phyloP scores from a whole-genome alignment of 2,329 filamentous ascomycete genomes.

The Aspergillus vadensis region DNA sequence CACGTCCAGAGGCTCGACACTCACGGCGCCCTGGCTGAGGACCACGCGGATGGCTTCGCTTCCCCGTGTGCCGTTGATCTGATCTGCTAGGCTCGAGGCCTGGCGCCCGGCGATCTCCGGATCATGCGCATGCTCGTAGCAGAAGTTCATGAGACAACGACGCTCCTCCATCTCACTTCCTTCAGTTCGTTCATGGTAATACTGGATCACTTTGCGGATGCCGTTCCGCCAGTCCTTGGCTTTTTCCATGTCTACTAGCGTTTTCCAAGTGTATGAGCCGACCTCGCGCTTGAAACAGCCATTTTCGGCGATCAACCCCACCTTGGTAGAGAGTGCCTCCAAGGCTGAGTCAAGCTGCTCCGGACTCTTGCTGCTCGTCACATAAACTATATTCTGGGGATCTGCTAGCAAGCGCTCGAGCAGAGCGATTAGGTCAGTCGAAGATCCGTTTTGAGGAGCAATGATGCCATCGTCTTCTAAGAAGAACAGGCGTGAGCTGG shows the following conservation, averaged over 20 bases:
- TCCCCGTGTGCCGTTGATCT: slow-evolving; percentile 90
- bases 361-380: slow-evolving; percentile 83
- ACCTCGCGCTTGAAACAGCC: slow-evolving; percentile 81
- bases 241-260: slow-evolving; percentile 70
- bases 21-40: slow-evolving; percentile 74
- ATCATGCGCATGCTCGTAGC: slow-evolving; percentile 79
- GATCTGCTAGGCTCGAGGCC: slow-evolving; percentile 83
- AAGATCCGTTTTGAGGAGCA: slow-evolving; percentile 71
- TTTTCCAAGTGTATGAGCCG: slow-evolving; percentile 67
- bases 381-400: slow-evolving; percentile 78
- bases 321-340: slow-evolving; percentile 64
- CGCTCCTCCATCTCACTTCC: slow-evolving; percentile 83
- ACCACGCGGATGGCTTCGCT: slow-evolving; percentile 80
- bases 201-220: slow-evolving; percentile 78
- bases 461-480: slow-evolving; percentile 87
- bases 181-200: slow-evolving; percentile 86
- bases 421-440: slow-evolving; percentile 74
- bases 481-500: slow-evolving; percentile 74
- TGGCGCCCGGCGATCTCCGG: slow-evolving; percentile 74
- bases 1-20: slow-evolving; percentile 82
- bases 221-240: slow-evolving; percentile 78
- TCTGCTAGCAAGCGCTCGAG: slow-evolving; percentile 76
- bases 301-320: slow-evolving; percentile 90
- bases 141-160: slow-evolving; percentile 82
- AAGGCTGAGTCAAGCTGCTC: slow-evolving; percentile 83